Conservation (phyloP, 2,329 filamentous ascomycete genomes). For the Sclerotinia borealis region DNA sequence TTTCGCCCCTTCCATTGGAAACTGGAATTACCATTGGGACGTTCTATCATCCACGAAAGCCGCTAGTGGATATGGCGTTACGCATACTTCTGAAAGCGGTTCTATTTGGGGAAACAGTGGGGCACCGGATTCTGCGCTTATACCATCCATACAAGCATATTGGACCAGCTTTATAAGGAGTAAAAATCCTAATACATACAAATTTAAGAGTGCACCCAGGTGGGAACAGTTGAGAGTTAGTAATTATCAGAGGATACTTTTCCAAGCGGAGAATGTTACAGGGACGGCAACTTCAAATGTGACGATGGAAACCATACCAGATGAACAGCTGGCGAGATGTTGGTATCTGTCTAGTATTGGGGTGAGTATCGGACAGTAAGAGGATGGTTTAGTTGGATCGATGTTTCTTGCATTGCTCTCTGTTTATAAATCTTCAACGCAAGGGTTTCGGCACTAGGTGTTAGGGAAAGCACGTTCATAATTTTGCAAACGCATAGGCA, state of each 20-base stretch:
- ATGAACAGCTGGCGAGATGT: slow-evolving; percentile 5
- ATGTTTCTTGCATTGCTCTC: background rate
- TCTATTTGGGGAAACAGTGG: slow-evolving; percentile 54
- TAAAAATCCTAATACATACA: slow-evolving; percentile 56
- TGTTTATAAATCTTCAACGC: background rate
- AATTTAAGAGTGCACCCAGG: slow-evolving; percentile 39
- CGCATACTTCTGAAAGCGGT: slow-evolving; percentile 59
- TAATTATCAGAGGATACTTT: background rate
- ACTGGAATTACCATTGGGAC: slow-evolving; percentile 59
- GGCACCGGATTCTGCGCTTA: slow-evolving; percentile 34
- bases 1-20: slow-evolving; percentile 28
- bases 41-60: slow-evolving; percentile 54
- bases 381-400: background rate
- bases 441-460: background rate
- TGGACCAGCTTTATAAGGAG: slow-evolving; percentile 67
- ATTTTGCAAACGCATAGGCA: background rate
- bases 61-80: slow-evolving; percentile 51
- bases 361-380: background rate
- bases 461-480: background rate
- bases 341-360: slow-evolving; percentile 11
- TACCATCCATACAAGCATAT: slow-evolving; percentile 57
- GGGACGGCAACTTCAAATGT: background rate
- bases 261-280: background rate
- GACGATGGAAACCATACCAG: slow-evolving; percentile 10
- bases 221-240: slow-evolving; percentile 38